Evolutionary conservation across 2,329 filamentous ascomycete genomes (phyloP).

Genomic region (Pseudocercospora fijiensis): DNA sequence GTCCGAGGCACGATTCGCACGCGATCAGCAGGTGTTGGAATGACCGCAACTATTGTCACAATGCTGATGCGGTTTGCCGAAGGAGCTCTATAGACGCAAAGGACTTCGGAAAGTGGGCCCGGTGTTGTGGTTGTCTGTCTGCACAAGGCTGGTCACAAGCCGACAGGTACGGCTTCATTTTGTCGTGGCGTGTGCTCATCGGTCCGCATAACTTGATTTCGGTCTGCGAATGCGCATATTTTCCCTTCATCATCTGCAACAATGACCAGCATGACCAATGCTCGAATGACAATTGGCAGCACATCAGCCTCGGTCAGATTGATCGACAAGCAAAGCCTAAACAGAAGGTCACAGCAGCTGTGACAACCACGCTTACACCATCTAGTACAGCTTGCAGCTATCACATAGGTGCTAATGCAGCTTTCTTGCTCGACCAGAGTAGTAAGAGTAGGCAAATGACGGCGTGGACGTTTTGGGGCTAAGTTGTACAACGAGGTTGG

Average conservation of each 20-base stretch:
- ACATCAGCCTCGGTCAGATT: not conserved
- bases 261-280: not conserved
- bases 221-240: not conserved
- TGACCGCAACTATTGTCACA: not conserved
- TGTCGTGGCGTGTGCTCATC: not conserved
- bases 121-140: not conserved
- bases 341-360: not conserved
- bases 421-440: not conserved
- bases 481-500: not conserved
- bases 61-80: not conserved
- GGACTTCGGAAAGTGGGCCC: not conserved
- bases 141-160: not conserved
- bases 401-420: not conserved
- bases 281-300: not conserved
- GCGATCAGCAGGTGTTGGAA: not conserved
- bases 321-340: not conserved
- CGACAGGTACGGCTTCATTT: not conserved
- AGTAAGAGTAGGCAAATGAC: constrained; percentile 16
- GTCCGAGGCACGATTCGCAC: not conserved
- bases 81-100: not conserved
- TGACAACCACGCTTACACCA: not conserved
- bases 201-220: not conserved
- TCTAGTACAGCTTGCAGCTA: not conserved
- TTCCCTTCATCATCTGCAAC: not conserved
- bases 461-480: not conserved